Evolutionary conservation across 1,139 yeast genomes (phyloP).

Genomic region (Hansenula lynferdii): DNA sequence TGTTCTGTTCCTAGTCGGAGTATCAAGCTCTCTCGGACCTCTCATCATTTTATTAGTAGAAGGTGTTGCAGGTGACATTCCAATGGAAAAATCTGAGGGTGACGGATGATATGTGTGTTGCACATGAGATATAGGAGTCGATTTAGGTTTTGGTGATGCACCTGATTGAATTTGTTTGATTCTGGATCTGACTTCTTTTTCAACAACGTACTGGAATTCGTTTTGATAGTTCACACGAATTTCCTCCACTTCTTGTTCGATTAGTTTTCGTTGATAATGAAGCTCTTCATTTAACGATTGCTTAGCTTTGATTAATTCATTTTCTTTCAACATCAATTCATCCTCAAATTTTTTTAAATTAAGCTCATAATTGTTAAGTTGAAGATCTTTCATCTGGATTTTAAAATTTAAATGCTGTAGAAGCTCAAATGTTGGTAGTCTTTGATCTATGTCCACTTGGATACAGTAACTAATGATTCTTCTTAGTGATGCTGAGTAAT

Average conservation of each 20-base stretch:
- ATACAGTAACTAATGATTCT: conserved; percentile 76
- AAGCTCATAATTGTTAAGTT: conserved; percentile 57
- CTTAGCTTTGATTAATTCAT: conserved; percentile 34
- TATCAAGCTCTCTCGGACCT: conserved; percentile 10
- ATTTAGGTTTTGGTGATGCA: conserved; percentile 8
- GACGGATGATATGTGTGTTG: background rate
- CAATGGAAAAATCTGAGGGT: conserved; percentile 13
- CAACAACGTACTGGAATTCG: conserved; percentile 58
- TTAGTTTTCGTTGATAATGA: conserved; percentile 38
- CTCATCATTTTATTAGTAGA: conserved; percentile 2
- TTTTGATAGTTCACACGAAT: conserved; percentile 51
- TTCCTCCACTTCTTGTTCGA: conserved; percentile 57
- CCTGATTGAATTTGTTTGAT: conserved; percentile 14
- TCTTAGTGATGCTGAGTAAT: conserved; percentile 69
- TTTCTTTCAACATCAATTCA: conserved; percentile 49
- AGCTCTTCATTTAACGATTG: conserved; percentile 40
- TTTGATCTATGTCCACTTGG: conserved; percentile 59
- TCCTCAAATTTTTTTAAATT: conserved; percentile 57
- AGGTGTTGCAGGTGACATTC: conserved; percentile 7
- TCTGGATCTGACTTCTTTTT: conserved; percentile 33
- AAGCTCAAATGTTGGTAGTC: conserved; percentile 78
- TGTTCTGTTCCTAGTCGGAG: conserved; percentile 9
- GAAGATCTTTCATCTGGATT: conserved; percentile 77
- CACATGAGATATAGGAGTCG: conserved; percentile 7
- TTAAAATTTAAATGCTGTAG: conserved; percentile 74